Conservation (phyloP, 768 basidiomycete species). For the Russula ochroleuca region DNA sequence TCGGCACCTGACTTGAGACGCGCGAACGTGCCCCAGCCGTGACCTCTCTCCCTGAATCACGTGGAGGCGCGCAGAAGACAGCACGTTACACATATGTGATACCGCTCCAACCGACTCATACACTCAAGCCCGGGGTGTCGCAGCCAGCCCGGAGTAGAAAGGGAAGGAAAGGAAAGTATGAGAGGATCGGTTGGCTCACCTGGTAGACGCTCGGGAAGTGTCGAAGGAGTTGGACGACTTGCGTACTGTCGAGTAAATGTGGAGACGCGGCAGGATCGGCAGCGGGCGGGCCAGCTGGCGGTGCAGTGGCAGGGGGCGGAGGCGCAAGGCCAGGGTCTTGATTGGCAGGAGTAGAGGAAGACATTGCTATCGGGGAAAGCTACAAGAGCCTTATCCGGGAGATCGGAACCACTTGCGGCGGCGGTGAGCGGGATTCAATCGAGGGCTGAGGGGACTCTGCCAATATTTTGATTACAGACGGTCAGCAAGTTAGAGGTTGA, state of each 20-base stretch:
- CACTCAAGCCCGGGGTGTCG: not conserved
- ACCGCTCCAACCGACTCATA: not conserved
- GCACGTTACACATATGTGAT: slow-evolving; percentile 4
- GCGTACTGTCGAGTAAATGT: slow-evolving; percentile 18
- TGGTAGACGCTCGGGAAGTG: slow-evolving; percentile 23
- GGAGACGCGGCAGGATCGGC: slow-evolving; percentile 8
- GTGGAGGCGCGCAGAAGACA: slow-evolving; percentile 16
- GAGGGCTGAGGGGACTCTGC: not conserved
- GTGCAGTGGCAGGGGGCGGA: not conserved
- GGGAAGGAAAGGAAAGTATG: not conserved
- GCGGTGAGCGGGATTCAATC: not conserved
- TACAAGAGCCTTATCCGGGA: slow-evolving; percentile 13
- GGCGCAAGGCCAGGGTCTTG: slow-evolving; percentile 18
- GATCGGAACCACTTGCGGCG: slow-evolving; percentile 13
- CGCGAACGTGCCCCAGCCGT: slow-evolving; percentile 29
- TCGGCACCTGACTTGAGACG: slow-evolving; percentile 24
- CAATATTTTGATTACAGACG: not conserved
- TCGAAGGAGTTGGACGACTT: slow-evolving; percentile 22
- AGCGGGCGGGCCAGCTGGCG: slow-evolving; percentile 3
- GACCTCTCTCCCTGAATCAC: slow-evolving; percentile 26
- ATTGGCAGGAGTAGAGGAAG: slow-evolving; percentile 13
- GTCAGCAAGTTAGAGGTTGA: not conserved
- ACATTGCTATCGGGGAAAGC: slow-evolving; percentile 12
- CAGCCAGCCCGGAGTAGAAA: not conserved
- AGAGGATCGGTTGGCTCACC: slow-evolving; percentile 2